These are phyloP conservation scores for Tuber aestivum DNA, from an alignment of 495 filamentous ascomycete genomes.

Conservation along the genomic window DNA sequence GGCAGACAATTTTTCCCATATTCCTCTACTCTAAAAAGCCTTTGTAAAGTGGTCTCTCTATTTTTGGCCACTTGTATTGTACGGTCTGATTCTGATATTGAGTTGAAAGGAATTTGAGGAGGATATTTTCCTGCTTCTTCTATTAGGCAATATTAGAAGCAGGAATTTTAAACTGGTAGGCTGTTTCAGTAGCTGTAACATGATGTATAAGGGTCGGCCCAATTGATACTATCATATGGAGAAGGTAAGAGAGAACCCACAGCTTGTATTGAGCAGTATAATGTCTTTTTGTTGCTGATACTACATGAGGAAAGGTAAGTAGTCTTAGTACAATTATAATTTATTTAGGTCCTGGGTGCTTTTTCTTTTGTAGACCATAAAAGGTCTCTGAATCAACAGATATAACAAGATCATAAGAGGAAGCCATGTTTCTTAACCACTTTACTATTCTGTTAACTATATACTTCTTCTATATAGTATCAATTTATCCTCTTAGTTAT, in stretches of 20 bases:
- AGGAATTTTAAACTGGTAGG: background rate
- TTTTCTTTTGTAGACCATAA: too few species aligned
- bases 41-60: background rate
- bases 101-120: background rate
- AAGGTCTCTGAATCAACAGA: too few species aligned
- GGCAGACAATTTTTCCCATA: background rate
- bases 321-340: background rate
- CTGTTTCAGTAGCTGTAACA: background rate
- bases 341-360: too few species aligned
- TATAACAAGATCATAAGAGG: too few species aligned
- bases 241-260: background rate
- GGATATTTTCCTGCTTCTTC: background rate
- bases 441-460: too few species aligned
- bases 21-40: background rate
- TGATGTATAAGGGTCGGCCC: background rate
- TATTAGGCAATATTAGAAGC: background rate
- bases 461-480: too few species aligned
- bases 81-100: background rate
- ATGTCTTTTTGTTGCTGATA: background rate
- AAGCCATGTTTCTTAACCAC: too few species aligned
- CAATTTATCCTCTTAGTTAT: background rate
- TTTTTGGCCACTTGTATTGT: background rate
- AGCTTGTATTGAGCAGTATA: background rate
- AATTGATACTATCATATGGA: background rate
- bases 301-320: background rate